phyloP scores from a whole-genome alignment of 73 alveolate species.

The Symbiodinium pilosum region DNA sequence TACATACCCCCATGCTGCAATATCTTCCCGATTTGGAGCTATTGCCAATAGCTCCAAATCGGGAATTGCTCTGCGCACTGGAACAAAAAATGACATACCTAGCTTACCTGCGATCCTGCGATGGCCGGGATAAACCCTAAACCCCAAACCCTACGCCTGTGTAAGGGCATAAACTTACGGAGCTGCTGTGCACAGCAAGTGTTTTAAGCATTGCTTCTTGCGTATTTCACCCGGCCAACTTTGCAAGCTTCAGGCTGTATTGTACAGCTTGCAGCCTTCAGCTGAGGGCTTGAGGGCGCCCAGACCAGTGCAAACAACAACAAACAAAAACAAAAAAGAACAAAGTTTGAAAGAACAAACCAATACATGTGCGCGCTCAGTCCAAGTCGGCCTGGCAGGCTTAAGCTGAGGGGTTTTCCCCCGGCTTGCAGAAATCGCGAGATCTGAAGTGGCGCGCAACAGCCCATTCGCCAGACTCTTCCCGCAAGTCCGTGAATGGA shows the following conservation, averaged over 20 bases:
- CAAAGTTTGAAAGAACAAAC: background rate
- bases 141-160: too few species aligned
- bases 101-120: too few species aligned
- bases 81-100: too few species aligned
- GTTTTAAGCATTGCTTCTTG: background rate
- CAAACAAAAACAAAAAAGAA: background rate
- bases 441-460: background rate
- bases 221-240: background rate
- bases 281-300: background rate
- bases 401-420: background rate
- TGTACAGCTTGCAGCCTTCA: background rate
- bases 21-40: too few species aligned
- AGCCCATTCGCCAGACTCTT: background rate
- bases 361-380: background rate
- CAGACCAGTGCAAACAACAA: background rate
- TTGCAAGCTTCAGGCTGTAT: background rate
- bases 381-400: background rate
- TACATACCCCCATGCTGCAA: too few species aligned
- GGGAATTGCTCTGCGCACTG: too few species aligned
- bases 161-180: too few species aligned
- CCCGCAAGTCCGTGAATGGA: background rate
- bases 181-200: too few species aligned
- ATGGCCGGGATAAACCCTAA: too few species aligned
- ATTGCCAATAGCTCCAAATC: too few species aligned
- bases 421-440: background rate